Percentiles rank a stretch among this genome's conserved stretches.
Evolutionary conservation across 75 land plant genomes (phyloP).

Genomic region (Pinus tabuliformis): DNA sequence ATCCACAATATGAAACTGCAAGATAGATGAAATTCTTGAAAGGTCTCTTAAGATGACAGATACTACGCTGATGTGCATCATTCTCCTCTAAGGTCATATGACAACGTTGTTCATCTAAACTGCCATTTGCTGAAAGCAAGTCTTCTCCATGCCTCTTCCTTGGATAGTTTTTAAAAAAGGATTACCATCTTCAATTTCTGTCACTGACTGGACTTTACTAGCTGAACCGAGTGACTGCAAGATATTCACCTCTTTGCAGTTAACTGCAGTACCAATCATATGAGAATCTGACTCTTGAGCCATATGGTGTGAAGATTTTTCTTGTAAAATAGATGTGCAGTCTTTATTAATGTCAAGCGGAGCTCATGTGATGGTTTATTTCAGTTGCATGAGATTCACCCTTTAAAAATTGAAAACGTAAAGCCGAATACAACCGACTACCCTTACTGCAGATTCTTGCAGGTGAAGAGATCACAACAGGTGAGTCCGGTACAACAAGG

Average conservation of each 20-base stretch:
- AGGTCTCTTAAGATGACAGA: neutral
- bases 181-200: neutral
- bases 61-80: neutral
- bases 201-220: neutral
- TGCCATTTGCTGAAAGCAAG: neutral
- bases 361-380: neutral
- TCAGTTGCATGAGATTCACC: neutral
- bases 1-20: too few species aligned
- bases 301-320: neutral
- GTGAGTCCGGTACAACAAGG: slow-evolving; percentile 8
- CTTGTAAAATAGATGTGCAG: neutral
- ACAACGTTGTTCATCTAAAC: neutral
- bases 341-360: neutral
- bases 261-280: neutral
- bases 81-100: neutral
- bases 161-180: neutral
- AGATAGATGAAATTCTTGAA: too few species aligned
- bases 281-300: neutral
- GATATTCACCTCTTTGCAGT: neutral
- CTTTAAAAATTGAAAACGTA: neutral
- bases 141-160: slow-evolving; percentile 1
- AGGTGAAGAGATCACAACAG: neutral
- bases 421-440: neutral
- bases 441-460: slow-evolving; percentile 7
- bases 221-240: neutral